Evolutionary conservation across 441 rosid genomes (phyloP).

Genomic region (Gossypium aridum): DNA sequence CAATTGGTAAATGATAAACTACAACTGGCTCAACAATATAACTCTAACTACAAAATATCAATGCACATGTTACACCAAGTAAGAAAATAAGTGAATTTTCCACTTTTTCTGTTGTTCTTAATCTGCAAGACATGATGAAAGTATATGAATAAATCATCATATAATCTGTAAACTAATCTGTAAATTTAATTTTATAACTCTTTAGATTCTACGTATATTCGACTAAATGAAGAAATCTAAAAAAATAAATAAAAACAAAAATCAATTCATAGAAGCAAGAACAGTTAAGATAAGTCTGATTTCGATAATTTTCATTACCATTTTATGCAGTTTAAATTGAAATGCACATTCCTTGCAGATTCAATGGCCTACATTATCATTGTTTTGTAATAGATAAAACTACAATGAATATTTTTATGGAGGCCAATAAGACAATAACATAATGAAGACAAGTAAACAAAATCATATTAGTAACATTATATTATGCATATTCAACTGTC

Average conservation of each 20-base stretch:
- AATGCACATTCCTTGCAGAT: background rate
- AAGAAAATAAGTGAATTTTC: too few species aligned
- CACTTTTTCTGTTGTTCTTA: too few species aligned
- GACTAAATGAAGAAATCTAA: background rate
- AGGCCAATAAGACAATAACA: background rate
- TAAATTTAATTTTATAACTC: background rate
- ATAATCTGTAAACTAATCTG: too few species aligned
- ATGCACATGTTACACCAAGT: too few species aligned
- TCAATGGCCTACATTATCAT: background rate
- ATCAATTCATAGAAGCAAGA: background rate
- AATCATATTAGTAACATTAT: slow-evolving; percentile 3
- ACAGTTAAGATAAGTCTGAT: background rate
- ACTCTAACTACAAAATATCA: too few species aligned
- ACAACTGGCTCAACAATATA: too few species aligned
- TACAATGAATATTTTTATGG: background rate
- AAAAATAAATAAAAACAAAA: background rate
- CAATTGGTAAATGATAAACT: too few species aligned
- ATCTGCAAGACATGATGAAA: too few species aligned
- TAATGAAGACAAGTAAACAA: slow-evolving; percentile 7
- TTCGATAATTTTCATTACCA: background rate
- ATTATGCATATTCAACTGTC: background rate
- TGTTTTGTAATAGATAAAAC: background rate
- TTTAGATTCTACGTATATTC: too few species aligned
- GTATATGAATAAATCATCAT: too few species aligned
- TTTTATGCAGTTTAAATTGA: background rate